A percentile compares a stretch with the other conserved stretches of the same genome.
phyloP scores from a whole-genome alignment of 2,329 filamentous ascomycete genomes.

The Pseudogymnoascus sp. region DNA sequence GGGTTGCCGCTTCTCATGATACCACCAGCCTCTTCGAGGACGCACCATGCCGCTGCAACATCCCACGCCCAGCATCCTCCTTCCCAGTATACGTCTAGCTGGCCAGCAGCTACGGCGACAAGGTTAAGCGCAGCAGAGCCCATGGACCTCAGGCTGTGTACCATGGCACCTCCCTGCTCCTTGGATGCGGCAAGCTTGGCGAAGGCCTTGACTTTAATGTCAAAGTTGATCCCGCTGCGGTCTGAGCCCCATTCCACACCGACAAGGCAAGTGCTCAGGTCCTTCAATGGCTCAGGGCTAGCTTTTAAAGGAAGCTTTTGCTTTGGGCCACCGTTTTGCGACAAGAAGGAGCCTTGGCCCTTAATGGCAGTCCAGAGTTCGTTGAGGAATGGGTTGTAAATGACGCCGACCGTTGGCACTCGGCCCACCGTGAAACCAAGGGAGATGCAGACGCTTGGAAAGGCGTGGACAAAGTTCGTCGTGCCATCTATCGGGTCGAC shows the following conservation, averaged over 20 bases:
- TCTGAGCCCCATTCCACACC: slow-evolving; percentile 69
- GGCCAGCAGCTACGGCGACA: slow-evolving; percentile 63
- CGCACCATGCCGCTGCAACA: slow-evolving; percentile 74
- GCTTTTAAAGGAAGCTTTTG: slow-evolving; percentile 40
- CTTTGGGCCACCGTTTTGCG: slow-evolving; percentile 34
- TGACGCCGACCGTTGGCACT: slow-evolving; percentile 60
- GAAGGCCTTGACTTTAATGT: slow-evolving; percentile 62
- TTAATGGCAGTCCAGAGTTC: slow-evolving; percentile 62
- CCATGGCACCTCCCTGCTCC: slow-evolving; percentile 65
- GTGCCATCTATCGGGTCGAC: slow-evolving; percentile 79
- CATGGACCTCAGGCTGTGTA: slow-evolving; percentile 63
- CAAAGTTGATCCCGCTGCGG: slow-evolving; percentile 63
- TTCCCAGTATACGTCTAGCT: slow-evolving; percentile 73
- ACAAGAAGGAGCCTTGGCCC: slow-evolving; percentile 57
- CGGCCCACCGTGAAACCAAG: slow-evolving; percentile 63
- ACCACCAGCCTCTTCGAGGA: slow-evolving; percentile 68
- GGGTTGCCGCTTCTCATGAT: slow-evolving; percentile 67
- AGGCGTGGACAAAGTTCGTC: slow-evolving; percentile 73
- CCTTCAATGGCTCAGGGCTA: slow-evolving; percentile 49
- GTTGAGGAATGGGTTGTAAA: slow-evolving; percentile 73
- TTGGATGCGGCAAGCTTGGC: slow-evolving; percentile 47
- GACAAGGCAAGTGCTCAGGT: slow-evolving; percentile 58
- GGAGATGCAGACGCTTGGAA: slow-evolving; percentile 69
- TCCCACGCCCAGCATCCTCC: slow-evolving; percentile 83
- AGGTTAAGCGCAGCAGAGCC: slow-evolving; percentile 72